Conservation (phyloP, 73 alveolate genomes). For the Paramecium primaurelia region DNA sequence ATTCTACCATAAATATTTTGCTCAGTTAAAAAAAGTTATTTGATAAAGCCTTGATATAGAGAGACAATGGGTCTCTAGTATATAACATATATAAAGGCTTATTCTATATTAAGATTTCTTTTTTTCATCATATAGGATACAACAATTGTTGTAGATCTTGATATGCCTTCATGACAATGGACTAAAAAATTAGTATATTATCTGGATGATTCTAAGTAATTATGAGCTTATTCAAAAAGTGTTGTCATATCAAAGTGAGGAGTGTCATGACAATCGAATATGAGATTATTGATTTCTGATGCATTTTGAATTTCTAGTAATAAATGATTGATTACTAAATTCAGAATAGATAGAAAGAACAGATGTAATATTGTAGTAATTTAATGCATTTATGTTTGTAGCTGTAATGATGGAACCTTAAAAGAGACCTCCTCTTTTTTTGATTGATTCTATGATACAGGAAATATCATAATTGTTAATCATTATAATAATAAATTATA, state of each 20-base stretch:
- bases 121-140: not conserved
- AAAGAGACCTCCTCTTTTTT: no score
- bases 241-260: no score
- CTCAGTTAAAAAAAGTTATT: no score
- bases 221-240: no score
- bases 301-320: no score
- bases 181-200: not conserved
- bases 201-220: not conserved
- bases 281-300: no score
- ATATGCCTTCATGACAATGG: not conserved
- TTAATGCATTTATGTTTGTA: not conserved
- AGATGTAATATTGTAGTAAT: not conserved
- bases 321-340: not conserved
- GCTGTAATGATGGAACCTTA: no score
- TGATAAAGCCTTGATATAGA: no score
- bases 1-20: no score
- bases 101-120: no score
- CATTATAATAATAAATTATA: not conserved
- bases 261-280: not conserved
- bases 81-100: no score
- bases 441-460: not conserved
- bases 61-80: no score
- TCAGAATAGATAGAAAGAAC: not conserved
- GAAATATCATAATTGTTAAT: not conserved
- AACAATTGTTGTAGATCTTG: not conserved